Base-by-base conservation (phyloP, 176 grass and related monocot species). In the Oryza meridionalis region DNA sequence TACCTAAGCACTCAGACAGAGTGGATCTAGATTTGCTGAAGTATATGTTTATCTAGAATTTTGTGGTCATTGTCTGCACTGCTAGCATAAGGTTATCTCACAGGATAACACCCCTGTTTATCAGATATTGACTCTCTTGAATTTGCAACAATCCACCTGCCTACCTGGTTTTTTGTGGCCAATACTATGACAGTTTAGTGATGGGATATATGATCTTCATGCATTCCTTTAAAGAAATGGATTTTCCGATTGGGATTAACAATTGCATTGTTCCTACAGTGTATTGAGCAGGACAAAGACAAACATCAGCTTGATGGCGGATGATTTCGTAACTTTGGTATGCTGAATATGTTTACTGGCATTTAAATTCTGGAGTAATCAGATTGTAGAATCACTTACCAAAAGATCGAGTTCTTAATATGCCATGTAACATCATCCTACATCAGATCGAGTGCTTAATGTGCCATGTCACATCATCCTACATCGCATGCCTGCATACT, bases 271-370 rank as follows among this genome's bases (percentile, higher is more conserved):
- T 66, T 86, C 43, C 65, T 97, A 73, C 90, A 93, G 95, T 91
- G 95, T 97, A 68, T 86, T 97, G 82, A 37, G 77, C 83, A 90
- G 95, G 78, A 97, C 79, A 90, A 94, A 94, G 84, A 76, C 63
- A 80, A 94, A 97, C 44, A 90, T 97, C 40, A 65, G 88, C 61
- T 27, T 88, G 26, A 93, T 97, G 90, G 90, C 88, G 22, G 69
- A 84, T 58, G 88, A 91, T 88, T 94, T 97, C 67, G 84, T 82
- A 86, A 91, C 31, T 46, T 74, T 97, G 86, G 90, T 97, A 94
- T 78, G 81, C 73, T 82, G 29, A 77, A 74, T 83, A 61, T 83
- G 59, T 68, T 67, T 6, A 10, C 0, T 11, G 37, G 14, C 24
- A 46, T 61, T 61, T 81, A 4, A 16, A 38, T 46, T 69, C 3